These are phyloP conservation scores for Paxillus rubicundulus DNA, from an alignment of 768 basidiomycete species.

Conservation along the genomic window DNA sequence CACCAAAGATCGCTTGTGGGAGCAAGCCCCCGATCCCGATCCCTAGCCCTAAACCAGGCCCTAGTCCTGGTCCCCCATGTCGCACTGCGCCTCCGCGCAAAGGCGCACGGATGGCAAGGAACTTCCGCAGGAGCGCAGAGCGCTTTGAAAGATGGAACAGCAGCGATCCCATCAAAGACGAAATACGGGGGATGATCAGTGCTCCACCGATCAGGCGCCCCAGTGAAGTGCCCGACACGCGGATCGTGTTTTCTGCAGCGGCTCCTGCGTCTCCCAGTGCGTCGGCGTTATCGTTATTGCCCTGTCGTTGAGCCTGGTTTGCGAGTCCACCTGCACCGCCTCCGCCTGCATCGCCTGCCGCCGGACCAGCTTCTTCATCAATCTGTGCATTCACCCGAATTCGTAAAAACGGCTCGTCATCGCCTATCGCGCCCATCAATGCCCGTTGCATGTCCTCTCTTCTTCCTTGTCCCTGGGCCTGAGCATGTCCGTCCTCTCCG, in stretches of 20 bases:
- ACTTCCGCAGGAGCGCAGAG: slow-evolving; percentile 26
- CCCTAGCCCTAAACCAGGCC: not conserved
- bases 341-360: slow-evolving; percentile 11
- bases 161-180: slow-evolving; percentile 61
- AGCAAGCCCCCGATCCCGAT: slow-evolving; percentile 1
- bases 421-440: slow-evolving; percentile 21
- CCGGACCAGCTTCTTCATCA: slow-evolving; percentile 23
- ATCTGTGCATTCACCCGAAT: slow-evolving; percentile 34
- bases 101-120: slow-evolving; percentile 22
- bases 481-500: slow-evolving; percentile 6
- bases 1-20: slow-evolving; percentile 20
- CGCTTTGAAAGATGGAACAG: slow-evolving; percentile 51
- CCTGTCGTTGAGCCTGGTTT: slow-evolving; percentile 12
- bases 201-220: slow-evolving; percentile 71
- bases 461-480: slow-evolving; percentile 12
- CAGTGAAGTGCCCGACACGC: slow-evolving; percentile 54
- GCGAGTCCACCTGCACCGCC: slow-evolving; percentile 9
- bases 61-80: slow-evolving; percentile 1
- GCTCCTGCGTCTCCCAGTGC: slow-evolving; percentile 36
- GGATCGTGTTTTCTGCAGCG: slow-evolving; percentile 58
- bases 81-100: slow-evolving; percentile 12
- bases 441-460: slow-evolving; percentile 19
- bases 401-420: slow-evolving; percentile 31
- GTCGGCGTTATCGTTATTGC: slow-evolving; percentile 11
- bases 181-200: slow-evolving; percentile 62